A percentile compares a stretch with the other conserved stretches of the same genome.
These are phyloP conservation scores for Lomentospora prolificans DNA, from an alignment of 2,329 filamentous ascomycete species.

Conservation along the genomic window DNA sequence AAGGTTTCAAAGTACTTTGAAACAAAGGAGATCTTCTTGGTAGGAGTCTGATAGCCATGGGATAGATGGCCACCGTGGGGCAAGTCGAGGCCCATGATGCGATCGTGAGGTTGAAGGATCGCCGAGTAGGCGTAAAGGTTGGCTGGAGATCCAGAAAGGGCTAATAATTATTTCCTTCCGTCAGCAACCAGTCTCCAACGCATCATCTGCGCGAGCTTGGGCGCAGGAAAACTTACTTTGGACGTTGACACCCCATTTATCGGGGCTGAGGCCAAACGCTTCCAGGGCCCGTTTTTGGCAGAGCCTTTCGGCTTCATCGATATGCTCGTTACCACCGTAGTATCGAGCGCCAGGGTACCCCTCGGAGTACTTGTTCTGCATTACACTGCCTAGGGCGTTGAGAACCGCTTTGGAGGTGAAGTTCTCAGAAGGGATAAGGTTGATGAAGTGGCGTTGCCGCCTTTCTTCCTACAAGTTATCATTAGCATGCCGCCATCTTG, in stretches of 20 bases:
- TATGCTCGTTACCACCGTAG: constrained; percentile 94
- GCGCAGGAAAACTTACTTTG: constrained; percentile 33
- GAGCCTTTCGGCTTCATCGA: constrained; percentile 78
- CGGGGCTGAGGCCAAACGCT: constrained; percentile 71
- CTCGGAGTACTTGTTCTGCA: constrained; percentile 99
- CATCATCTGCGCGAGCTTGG: background rate
- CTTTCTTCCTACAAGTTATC: constrained; percentile 64
- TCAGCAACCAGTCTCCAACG: background rate
- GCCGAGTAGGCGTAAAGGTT: constrained; percentile 95
- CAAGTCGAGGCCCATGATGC: constrained; percentile 93
- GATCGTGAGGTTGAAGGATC: constrained; percentile 82
- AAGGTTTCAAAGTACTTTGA: constrained; percentile 99
- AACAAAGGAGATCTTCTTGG: constrained; percentile 91
- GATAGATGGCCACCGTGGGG: constrained; percentile 94
- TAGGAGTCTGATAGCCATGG: constrained; percentile 93
- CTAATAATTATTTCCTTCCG: constrained; percentile 20
- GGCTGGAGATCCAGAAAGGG: constrained; percentile 63
- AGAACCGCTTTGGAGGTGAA: constrained; percentile 90
- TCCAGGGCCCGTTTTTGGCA: constrained; percentile 87
- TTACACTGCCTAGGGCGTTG: constrained; percentile 83
- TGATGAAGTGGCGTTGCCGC: constrained; percentile 96
- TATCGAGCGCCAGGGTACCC: constrained; percentile 94
- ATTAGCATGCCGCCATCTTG: background rate
- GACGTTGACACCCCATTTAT: constrained; percentile 95
- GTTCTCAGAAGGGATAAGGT: constrained; percentile 91